Conservation (phyloP, 2,329 filamentous ascomycete genomes). For the Trichophyton rubrum region DNA sequence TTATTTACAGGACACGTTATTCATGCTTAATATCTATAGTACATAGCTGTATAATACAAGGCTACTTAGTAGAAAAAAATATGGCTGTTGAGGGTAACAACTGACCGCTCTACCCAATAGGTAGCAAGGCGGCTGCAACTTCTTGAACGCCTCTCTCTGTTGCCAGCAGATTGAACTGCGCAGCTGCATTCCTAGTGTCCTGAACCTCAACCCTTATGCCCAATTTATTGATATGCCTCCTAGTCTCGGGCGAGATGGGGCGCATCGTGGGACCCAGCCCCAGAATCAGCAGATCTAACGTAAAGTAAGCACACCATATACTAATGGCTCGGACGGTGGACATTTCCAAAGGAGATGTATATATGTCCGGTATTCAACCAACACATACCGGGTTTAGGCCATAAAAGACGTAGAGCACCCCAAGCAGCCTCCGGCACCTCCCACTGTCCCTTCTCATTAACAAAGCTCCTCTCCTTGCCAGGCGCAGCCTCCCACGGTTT, state of each 20-base stretch:
- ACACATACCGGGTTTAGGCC: conserved; percentile 72
- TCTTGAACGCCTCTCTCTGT: conserved; percentile 79
- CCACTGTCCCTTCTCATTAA: conserved; percentile 71
- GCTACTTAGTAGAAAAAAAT: not conserved
- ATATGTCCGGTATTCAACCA: not conserved
- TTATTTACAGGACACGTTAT: not conserved
- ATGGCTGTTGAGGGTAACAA: not conserved
- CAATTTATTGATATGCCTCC: conserved; percentile 57
- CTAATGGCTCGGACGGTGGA: not conserved
- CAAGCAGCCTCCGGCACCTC: conserved; percentile 60
- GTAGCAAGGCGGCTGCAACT: conserved; percentile 77
- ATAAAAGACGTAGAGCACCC: conserved; percentile 63
- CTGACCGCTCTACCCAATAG: conserved; percentile 27
- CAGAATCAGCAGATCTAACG: conserved; percentile 70
- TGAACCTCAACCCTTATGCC: conserved; percentile 79
- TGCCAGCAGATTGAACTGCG: conserved; percentile 89
- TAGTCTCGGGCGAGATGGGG: conserved; percentile 64
- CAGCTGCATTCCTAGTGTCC: conserved; percentile 85
- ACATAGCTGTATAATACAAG: not conserved
- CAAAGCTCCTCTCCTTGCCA: conserved; percentile 32
- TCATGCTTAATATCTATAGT: not conserved
- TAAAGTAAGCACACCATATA: not conserved
- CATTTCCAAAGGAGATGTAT: conserved; percentile 3
- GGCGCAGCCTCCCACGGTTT: conserved; percentile 55
- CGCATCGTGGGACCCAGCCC: conserved; percentile 66